Conservation (phyloP, 2,329 filamentous ascomycete genomes). For the Orbilia brochopaga region DNA sequence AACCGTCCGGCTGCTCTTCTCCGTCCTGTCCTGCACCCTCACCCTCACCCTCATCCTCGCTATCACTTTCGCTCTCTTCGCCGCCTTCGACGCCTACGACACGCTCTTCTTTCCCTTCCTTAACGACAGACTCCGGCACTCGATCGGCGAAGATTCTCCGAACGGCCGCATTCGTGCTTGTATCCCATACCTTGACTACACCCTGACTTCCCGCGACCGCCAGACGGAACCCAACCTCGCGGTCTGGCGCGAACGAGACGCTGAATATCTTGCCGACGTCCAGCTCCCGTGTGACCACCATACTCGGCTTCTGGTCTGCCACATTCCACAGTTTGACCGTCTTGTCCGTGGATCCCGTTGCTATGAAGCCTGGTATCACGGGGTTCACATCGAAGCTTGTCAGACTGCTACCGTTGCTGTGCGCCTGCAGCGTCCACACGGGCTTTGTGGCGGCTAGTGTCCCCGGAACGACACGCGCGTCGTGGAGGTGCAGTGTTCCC, state of each 20-base stretch:
- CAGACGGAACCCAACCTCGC: conserved; percentile 87
- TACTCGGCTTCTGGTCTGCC: conserved; percentile 71
- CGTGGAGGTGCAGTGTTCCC: conserved; percentile 90
- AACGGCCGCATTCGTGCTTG: conserved; percentile 87
- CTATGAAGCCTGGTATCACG: conserved; percentile 87
- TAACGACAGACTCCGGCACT: conserved; percentile 64
- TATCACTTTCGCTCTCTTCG: conserved; percentile 65
- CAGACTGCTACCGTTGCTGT: conserved; percentile 76
- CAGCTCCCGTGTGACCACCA: conserved; percentile 89
- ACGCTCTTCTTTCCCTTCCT: conserved; percentile 72
- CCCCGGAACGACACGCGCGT: conserved; percentile 72
- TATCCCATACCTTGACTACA: conserved; percentile 92
- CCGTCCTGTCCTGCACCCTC: conserved; percentile 41
- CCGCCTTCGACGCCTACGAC: conserved; percentile 77
- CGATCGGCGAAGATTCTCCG: conserved; percentile 80
- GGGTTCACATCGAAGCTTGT: conserved; percentile 93
- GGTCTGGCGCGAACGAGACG: conserved; percentile 84
- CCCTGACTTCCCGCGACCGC: conserved; percentile 95
- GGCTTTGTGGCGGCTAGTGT: conserved; percentile 78
- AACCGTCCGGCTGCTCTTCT: conserved; percentile 59
- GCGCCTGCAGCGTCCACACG: conserved; percentile 92
- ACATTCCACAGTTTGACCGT: conserved; percentile 98
- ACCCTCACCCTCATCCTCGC: conserved; percentile 58
- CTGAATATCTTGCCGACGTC: conserved; percentile 96
- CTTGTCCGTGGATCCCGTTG: conserved; percentile 90